Conservation (phyloP, 305 asterid species). For the Solanum aculeatissimum region DNA sequence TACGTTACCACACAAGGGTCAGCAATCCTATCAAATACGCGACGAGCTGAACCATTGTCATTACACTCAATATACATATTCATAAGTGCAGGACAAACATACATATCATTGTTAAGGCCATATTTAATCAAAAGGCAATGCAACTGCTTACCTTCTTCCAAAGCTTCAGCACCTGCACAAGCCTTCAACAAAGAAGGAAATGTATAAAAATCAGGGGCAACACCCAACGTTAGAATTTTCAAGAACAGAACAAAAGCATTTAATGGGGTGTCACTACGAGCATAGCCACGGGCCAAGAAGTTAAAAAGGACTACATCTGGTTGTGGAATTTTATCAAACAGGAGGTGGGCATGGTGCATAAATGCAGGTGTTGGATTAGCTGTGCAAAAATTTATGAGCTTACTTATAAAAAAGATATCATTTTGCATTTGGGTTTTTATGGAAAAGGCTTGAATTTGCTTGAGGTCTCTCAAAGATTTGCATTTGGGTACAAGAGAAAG, state of each 20-base stretch:
- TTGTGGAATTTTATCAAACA: conserved; percentile 20
- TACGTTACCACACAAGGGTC: conserved; percentile 22
- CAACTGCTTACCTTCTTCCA: conserved; percentile 22
- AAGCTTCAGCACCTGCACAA: conserved; percentile 15
- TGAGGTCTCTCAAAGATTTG: conserved; percentile 12
- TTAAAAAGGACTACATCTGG: conserved; percentile 19
- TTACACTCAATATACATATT: conserved; percentile 19
- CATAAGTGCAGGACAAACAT: conserved; percentile 22
- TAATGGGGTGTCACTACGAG: conserved; percentile 17
- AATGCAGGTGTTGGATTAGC: background rate
- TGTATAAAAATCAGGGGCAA: conserved; percentile 21
- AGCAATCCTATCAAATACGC: conserved; percentile 11
- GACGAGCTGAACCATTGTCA: conserved; percentile 7
- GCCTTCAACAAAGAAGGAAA: conserved; percentile 30
- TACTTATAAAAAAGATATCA: conserved; percentile 3
- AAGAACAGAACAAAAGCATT: conserved; percentile 10
- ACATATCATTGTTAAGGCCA: conserved; percentile 10
- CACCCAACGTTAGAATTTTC: background rate
- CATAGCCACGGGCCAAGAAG: conserved; percentile 28
- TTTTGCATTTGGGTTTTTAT: conserved; percentile 16
- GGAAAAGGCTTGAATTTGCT: conserved; percentile 23
- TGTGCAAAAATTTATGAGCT: conserved; percentile 8
- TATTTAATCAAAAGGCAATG: conserved; percentile 20
- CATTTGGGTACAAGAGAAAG: conserved; percentile 15
- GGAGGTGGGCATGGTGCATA: conserved; percentile 12